Evolutionary conservation across 2,329 filamentous ascomycete genomes (phyloP).

Genomic region (Fusarium liriodendri): DNA sequence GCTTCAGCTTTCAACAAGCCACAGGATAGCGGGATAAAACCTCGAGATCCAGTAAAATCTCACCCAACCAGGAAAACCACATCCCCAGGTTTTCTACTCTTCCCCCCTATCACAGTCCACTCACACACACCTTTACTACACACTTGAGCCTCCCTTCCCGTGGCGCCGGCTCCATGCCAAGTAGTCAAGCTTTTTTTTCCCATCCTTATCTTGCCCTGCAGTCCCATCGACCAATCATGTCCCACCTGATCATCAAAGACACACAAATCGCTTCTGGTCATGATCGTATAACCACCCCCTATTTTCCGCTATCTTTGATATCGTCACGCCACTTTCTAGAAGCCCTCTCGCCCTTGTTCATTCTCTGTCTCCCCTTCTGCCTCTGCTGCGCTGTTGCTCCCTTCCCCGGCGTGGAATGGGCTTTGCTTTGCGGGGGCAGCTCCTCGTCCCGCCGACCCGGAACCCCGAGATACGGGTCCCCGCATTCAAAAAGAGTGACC

Average conservation of each 20-base stretch:
- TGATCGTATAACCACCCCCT: conserved; percentile 22
- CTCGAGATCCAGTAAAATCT: conserved; percentile 11
- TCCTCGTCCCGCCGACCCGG: conserved; percentile 40
- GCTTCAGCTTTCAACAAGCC: neutral
- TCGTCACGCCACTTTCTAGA: conserved; percentile 39
- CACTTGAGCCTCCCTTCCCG: conserved; percentile 35
- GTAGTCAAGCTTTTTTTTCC: conserved; percentile 23
- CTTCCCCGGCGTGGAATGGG: conserved; percentile 16
- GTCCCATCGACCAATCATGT: conserved; percentile 33
- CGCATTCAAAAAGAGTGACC: conserved; percentile 24
- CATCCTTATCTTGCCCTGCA: conserved; percentile 33
- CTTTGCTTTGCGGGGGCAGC: conserved; percentile 26
- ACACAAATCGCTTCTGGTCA: conserved; percentile 43
- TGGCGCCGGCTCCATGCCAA: conserved; percentile 29
- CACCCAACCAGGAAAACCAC: neutral
- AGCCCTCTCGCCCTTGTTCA: conserved; percentile 17
- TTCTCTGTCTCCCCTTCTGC: neutral
- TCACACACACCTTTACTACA: neutral
- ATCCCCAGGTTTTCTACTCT: conserved; percentile 26
- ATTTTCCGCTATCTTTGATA: conserved; percentile 28
- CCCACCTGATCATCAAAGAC: conserved; percentile 8
- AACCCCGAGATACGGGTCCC: conserved; percentile 38
- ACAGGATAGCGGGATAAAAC: neutral
- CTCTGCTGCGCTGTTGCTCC: neutral
- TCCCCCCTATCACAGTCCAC: conserved; percentile 13